These are phyloP conservation scores for Neltuma alba DNA, from an alignment of 306 rosid species.

Conservation along the genomic window DNA sequence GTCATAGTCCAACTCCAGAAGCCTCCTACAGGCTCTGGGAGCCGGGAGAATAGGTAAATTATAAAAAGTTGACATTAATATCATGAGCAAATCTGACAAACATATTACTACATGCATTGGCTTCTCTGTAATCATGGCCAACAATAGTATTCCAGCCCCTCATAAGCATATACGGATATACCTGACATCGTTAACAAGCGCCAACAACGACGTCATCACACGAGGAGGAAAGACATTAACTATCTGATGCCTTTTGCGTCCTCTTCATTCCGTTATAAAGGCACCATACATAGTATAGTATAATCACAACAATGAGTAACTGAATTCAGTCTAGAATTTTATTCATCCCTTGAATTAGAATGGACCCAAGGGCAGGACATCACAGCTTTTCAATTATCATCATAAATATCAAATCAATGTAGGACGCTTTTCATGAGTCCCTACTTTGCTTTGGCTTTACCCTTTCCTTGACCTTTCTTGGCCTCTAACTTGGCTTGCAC, in stretches of 20 bases:
- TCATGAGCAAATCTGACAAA: not conserved
- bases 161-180: too few relatives aligned
- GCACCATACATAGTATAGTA: not conserved
- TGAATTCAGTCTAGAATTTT: not conserved
- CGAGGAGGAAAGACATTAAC: too few relatives aligned
- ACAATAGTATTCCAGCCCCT: too few relatives aligned
- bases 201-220: too few relatives aligned
- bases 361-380: not conserved
- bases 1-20: not conserved
- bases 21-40: not conserved
- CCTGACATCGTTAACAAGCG: too few relatives aligned
- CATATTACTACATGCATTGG: not conserved
- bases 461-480: conserved; percentile 90
- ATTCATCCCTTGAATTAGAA: not conserved
- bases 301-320: not conserved
- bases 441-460: conserved; percentile 85
- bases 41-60: not conserved
- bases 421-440: conserved; percentile 10
- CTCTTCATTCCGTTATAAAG: not conserved
- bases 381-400: too few relatives aligned
- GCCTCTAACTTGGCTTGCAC: conserved; percentile 90
- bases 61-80: not conserved
- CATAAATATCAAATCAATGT: not conserved
- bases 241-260: not conserved
- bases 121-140: not conserved